Base-by-base conservation (phyloP, 176 grass and related monocot species). In the Juncus effusus region DNA sequence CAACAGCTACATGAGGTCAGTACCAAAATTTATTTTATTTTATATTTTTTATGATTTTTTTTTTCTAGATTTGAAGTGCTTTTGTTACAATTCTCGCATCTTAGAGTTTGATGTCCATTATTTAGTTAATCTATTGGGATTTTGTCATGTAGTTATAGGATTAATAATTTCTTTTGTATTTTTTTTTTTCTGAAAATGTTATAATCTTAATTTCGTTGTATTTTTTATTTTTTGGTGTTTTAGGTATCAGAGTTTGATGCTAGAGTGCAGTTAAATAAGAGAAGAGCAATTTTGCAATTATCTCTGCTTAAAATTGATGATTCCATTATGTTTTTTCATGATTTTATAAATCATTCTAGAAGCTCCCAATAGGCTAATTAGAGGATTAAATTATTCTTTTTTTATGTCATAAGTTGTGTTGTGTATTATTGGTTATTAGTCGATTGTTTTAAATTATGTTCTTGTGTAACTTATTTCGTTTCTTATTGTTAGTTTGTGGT, bases 1-100 rank as follows among this genome's bases (percentile, higher is more conserved):
- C 77, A 84, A 70, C 77, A 83, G 74, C 52, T 76, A 70, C 77
- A 78, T 3, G 86, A 95, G 83, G 90, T 90, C 60, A 67, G 38
- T 11, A 54, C 12, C 55, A 19, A 50, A 50, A 61, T 28, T 28
- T 28, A 59, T 62, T 8, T 7, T 36, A 41, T 67, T 11, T 28
- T 28, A 28, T 28, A 28, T 28, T 28, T 57, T 77, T 13, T 77
- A 38, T 77, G 51, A 16, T 41, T 42, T 62, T 19, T 5, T 68
- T 66, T 67, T 52, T 16, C 7, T 11, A 57, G 67, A 63, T 72
- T 35, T 7, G 49, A 73, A 42, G 51, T 36, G 51, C 54, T 13
- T 16, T 10, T 74, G 42, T 56, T 66, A 51, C 60, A 51, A 67
- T 41, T 11, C 19, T 28, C 19, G 19, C 19, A 28, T 28, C 19